Conservation (phyloP, 805 yeast species). For the Candida silvicultrix region DNA sequence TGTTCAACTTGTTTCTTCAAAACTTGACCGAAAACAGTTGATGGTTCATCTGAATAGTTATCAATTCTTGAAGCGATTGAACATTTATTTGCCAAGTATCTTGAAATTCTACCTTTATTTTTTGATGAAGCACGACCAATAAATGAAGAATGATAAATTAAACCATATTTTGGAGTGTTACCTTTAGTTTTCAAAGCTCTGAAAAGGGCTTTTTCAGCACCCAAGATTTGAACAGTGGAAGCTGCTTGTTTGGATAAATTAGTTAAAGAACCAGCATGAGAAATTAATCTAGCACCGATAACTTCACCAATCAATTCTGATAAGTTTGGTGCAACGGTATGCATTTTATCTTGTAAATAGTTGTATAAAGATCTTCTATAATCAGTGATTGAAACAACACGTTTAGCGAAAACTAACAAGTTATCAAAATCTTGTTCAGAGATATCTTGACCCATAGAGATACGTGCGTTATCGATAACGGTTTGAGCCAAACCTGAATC, state of each 20-base stretch:
- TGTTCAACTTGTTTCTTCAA: conserved; percentile 97
- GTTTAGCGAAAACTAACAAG: conserved; percentile 84
- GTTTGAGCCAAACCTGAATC: conserved; percentile 90
- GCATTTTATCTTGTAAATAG: conserved; percentile 93
- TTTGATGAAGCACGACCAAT: conserved; percentile 96
- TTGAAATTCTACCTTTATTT: conserved; percentile 98
- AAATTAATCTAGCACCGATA: conserved; percentile 96
- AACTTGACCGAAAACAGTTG: conserved; percentile 81
- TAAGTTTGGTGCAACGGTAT: conserved; percentile 95
- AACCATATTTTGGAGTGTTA: conserved; percentile 97
- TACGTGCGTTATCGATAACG: conserved; percentile 90
- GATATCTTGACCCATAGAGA: conserved; percentile 98
- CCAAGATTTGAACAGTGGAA: conserved; percentile 96
- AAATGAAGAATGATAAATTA: conserved; percentile 91
- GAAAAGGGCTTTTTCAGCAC: conserved; percentile 98
- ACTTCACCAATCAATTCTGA: conserved; percentile 97
- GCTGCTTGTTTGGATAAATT: conserved; percentile 98
- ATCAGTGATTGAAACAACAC: conserved; percentile 87
- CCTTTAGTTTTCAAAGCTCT: conserved; percentile 98
- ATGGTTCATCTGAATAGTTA: conserved; percentile 92
- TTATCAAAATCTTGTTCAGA: conserved; percentile 92
- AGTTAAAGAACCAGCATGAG: conserved; percentile 97
- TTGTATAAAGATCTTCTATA: conserved; percentile 80
- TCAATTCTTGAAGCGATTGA: conserved; percentile 98
- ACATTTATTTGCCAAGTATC: conserved; percentile 98